phyloP scores from a whole-genome alignment of 352 stramenopile genomes.

The Aphanomyces astaci region DNA sequence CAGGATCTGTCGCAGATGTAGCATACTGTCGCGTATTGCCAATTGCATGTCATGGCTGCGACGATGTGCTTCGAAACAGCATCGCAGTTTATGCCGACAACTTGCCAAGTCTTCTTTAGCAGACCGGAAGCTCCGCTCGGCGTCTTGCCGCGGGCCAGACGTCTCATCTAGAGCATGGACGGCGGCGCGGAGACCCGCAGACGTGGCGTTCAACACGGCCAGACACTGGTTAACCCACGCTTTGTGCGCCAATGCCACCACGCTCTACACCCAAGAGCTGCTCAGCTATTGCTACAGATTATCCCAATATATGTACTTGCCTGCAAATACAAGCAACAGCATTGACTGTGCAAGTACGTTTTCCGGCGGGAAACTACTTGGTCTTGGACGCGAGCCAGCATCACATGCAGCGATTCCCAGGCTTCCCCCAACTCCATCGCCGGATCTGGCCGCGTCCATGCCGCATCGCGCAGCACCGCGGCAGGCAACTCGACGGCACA shows the following conservation, averaged over 20 bases:
- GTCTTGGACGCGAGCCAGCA: not conserved
- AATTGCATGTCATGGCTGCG: not conserved
- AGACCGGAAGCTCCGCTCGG: not conserved
- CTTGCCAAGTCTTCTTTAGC: not conserved
- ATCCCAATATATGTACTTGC: too few species aligned
- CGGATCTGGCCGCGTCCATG: not conserved
- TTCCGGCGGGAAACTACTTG: not conserved
- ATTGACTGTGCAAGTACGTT: not conserved
- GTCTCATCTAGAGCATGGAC: not conserved
- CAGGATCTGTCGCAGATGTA: constrained; percentile 4
- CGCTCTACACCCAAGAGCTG: constrained; percentile 4
- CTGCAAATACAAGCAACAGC: not conserved
- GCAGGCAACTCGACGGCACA: not conserved
- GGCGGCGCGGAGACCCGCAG: not conserved
- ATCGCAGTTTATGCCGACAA: constrained; percentile 4
- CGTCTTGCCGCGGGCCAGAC: not conserved
- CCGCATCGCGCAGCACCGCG: not conserved
- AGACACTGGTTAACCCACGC: constrained; percentile 11
- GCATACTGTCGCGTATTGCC: not conserved
- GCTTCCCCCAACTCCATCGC: not conserved
- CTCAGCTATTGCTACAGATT: too few species aligned
- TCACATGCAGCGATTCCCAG: not conserved
- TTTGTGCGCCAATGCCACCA: not conserved
- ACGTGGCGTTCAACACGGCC: not conserved
- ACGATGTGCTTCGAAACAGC: not conserved